Conservation (phyloP, 768 basidiomycete species). For the Kockovaella imperatae region DNA sequence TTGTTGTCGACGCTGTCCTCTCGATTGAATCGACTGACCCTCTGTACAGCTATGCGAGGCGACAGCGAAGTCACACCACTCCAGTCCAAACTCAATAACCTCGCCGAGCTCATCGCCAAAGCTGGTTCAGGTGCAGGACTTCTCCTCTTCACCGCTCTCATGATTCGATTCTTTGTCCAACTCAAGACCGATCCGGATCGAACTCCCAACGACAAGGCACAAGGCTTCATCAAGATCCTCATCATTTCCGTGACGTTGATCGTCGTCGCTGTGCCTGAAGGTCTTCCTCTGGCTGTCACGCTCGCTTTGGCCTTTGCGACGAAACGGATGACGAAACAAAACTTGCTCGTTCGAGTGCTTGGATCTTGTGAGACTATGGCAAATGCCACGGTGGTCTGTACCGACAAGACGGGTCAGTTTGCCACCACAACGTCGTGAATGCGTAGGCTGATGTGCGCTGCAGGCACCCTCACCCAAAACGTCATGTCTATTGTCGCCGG, state of each 20-base stretch:
- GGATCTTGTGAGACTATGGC: conserved; percentile 99
- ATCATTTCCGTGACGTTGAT: conserved; percentile 91
- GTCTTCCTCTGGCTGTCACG: conserved; percentile 90
- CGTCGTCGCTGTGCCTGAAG: conserved; percentile 83
- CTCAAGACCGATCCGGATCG: conserved; percentile 60
- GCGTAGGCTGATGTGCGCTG: conserved; percentile 57
- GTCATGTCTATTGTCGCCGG: conserved; percentile 94
- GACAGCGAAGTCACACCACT: conserved; percentile 85
- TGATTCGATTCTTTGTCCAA: conserved; percentile 93
- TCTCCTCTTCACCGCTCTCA: conserved; percentile 68
- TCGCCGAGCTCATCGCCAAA: conserved; percentile 95
- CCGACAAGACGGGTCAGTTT: conserved; percentile 34
- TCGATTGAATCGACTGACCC: conserved; percentile 4
- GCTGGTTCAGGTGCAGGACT: conserved; percentile 74
- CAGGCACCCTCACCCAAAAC: conserved; percentile 93
- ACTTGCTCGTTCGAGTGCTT: conserved; percentile 87
- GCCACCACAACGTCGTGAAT: not conserved
- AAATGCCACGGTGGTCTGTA: conserved; percentile 76
- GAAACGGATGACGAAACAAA: conserved; percentile 94
- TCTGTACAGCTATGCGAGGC: conserved; percentile 66
- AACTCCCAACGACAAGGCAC: conserved; percentile 71
- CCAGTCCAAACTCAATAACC: conserved; percentile 80
- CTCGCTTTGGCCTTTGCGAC: conserved; percentile 95
- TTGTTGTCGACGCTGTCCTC: not conserved
- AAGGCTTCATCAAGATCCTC: conserved; percentile 82